phyloP scores from a whole-genome alignment of 148 eudicot genomes.

The Vaccinium vitisidaea region DNA sequence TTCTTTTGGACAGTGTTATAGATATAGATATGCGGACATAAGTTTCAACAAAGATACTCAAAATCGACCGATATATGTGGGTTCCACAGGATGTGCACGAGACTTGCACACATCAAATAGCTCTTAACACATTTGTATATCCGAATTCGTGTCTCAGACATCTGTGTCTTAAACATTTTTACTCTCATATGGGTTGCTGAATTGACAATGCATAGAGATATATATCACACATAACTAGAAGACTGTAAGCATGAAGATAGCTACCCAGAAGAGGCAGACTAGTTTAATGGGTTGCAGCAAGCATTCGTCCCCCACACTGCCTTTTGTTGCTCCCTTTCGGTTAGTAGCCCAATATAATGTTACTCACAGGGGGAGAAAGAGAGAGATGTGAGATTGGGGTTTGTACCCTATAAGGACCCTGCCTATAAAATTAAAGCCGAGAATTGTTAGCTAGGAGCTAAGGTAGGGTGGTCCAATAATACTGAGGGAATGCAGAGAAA shows the following conservation, averaged over 20 bases:
- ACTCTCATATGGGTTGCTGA: background rate
- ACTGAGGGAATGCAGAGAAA: background rate
- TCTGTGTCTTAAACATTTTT: background rate
- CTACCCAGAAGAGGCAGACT: background rate
- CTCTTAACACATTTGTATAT: too few relatives aligned
- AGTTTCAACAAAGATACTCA: background rate
- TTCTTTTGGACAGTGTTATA: background rate
- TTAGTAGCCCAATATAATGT: background rate
- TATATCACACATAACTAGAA: background rate
- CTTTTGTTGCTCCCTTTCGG: background rate
- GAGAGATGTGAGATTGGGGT: background rate
- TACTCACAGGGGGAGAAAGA: background rate
- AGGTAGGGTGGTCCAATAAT: background rate
- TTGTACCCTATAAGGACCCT: slow-evolving; percentile 2
- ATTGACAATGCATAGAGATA: background rate
- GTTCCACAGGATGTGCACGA: background rate
- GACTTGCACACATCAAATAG: background rate
- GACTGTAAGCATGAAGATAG: background rate
- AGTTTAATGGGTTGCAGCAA: slow-evolving; percentile 4
- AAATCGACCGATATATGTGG: background rate
- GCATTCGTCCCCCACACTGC: background rate
- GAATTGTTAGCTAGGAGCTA: background rate
- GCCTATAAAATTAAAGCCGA: background rate
- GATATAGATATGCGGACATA: background rate
- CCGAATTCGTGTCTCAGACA: too few relatives aligned